These are phyloP conservation scores for Fusarium fracticaudum DNA, from an alignment of 2,329 filamentous ascomycete genomes.

Conservation along the genomic window DNA sequence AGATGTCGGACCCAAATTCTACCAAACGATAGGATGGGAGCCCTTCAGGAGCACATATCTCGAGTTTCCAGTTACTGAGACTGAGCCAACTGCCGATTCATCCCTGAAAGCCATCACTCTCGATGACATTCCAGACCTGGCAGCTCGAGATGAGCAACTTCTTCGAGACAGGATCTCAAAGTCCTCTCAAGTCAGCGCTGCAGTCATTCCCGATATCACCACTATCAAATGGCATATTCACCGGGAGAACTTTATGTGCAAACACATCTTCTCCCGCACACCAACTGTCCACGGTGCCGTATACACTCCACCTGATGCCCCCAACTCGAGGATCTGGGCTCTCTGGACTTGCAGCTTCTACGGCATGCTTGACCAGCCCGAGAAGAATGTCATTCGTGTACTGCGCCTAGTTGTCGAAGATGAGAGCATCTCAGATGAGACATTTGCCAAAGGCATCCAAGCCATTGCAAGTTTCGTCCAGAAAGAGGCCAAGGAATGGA, in stretches of 20 bases:
- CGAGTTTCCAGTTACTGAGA: slow-evolving; percentile 57
- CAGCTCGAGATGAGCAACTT: slow-evolving; percentile 70
- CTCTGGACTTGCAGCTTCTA: slow-evolving; percentile 77
- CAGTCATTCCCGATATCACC: slow-evolving; percentile 46
- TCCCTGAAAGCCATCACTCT: slow-evolving; percentile 60
- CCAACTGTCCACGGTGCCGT: slow-evolving; percentile 77
- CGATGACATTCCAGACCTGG: slow-evolving; percentile 69
- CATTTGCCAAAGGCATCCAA: slow-evolving; percentile 64
- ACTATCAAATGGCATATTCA: slow-evolving; percentile 67
- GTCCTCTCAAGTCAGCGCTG: slow-evolving; percentile 46
- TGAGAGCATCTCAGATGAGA: slow-evolving; percentile 48
- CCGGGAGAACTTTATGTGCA: slow-evolving; percentile 83
- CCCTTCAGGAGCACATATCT: slow-evolving; percentile 79
- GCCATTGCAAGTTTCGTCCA: slow-evolving; percentile 74
- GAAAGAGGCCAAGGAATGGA: slow-evolving; percentile 76
- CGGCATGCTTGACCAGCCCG: slow-evolving; percentile 59
- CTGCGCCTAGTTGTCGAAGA: slow-evolving; percentile 75
- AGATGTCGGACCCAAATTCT: slow-evolving; percentile 86
- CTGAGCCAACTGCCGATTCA: slow-evolving; percentile 42
- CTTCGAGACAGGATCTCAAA: slow-evolving; percentile 64
- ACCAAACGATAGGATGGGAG: slow-evolving; percentile 80
- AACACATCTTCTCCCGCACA: slow-evolving; percentile 64
- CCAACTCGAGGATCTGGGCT: slow-evolving; percentile 73
- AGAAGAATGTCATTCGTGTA: slow-evolving; percentile 75
- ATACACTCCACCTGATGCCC: slow-evolving; percentile 57